phyloP scores from a whole-genome alignment of 2,329 filamentous ascomycete genomes.

The Epichloe baconii region DNA sequence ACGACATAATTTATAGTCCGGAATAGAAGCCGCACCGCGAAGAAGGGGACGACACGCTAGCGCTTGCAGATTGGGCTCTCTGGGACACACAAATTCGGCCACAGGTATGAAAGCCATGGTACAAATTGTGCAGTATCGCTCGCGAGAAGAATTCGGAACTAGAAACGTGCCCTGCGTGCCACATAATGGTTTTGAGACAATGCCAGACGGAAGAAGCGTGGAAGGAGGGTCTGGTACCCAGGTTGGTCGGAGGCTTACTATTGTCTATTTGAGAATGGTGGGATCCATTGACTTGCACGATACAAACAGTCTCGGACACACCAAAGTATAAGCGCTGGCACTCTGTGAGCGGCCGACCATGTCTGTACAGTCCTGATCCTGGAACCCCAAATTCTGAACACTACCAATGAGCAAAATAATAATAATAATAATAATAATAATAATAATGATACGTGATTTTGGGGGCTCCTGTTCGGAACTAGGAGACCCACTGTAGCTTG shows the following conservation, averaged over 20 bases:
- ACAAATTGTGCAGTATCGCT: neutral
- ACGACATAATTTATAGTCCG: neutral
- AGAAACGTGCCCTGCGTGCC: neutral
- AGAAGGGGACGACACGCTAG: neutral
- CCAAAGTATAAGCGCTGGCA: no score
- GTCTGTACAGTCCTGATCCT: no score
- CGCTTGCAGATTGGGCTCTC: neutral
- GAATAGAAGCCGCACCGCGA: neutral
- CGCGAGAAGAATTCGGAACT: neutral
- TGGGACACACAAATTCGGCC: neutral
- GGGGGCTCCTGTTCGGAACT: no score
- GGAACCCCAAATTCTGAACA: no score
- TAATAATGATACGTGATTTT: no score
- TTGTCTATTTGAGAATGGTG: neutral
- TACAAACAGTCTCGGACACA: no score
- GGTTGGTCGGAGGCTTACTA: neutral
- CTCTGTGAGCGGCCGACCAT: no score
- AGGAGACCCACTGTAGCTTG: no score
- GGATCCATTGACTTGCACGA: neutral
- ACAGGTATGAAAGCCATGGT: neutral
- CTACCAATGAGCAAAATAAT: no score
- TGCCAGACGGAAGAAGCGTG: neutral
- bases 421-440: fast-evolving
- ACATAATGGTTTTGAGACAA: neutral
- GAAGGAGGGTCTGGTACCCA: neutral